phyloP scores from a whole-genome alignment of 352 stramenopile genomes.

The Phytophthora cajani region DNA sequence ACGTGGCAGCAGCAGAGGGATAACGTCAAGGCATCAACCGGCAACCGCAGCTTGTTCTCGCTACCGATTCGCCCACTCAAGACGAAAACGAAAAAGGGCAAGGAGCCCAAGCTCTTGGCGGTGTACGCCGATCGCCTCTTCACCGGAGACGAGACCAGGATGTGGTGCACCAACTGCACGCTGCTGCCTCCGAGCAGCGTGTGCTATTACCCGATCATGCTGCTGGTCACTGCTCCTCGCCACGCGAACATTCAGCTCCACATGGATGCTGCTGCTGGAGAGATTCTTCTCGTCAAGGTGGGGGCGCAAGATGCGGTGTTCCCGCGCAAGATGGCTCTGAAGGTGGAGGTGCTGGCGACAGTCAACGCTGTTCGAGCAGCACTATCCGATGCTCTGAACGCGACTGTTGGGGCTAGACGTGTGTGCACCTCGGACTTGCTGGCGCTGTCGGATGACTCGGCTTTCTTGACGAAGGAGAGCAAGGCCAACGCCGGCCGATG shows the following conservation, averaged over 20 bases:
- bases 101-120: constrained; percentile 47
- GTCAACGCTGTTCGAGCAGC: constrained; percentile 63
- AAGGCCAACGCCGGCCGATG: constrained; percentile 47
- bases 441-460: constrained; percentile 50
- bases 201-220: constrained; percentile 70
- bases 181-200: constrained; percentile 64
- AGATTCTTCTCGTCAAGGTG: constrained; percentile 75
- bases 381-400: constrained; percentile 64
- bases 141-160: constrained; percentile 77
- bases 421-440: constrained; percentile 49
- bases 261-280: constrained; percentile 48
- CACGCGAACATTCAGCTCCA: constrained; percentile 72
- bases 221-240: constrained; percentile 49
- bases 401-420: constrained; percentile 25
- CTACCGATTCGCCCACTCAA: constrained; percentile 58
- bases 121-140: constrained; percentile 80
- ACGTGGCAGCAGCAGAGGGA: constrained; percentile 67
- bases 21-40: constrained; percentile 65
- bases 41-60: constrained; percentile 69
- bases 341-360: constrained; percentile 40
- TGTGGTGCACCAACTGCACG: constrained; percentile 85
- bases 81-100: constrained; percentile 32
- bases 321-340: constrained; percentile 54
- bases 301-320: constrained; percentile 59
- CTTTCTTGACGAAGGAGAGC: constrained; percentile 49